Conservation (phyloP, 2,329 filamentous ascomycete species). For the Fusarium annulatum region DNA sequence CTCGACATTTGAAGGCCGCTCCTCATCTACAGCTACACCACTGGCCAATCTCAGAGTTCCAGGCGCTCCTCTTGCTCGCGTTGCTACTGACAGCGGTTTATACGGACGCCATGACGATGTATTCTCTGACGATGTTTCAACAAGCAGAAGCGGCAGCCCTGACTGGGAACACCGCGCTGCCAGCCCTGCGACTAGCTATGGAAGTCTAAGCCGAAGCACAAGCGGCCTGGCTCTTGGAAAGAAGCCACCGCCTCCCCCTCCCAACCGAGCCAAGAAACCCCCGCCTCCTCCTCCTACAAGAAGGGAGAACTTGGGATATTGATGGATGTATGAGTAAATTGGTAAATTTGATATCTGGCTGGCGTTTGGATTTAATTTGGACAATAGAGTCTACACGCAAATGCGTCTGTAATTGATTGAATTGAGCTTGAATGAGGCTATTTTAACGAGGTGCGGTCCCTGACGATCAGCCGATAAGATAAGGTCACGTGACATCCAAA, state of each 20-base stretch:
- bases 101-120: constrained; percentile 53
- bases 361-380: constrained; percentile 35
- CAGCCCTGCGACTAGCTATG: constrained; percentile 67
- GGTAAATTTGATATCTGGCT: constrained; percentile 3
- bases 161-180: constrained; percentile 61
- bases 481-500: constrained; percentile 21
- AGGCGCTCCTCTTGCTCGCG: constrained; percentile 56
- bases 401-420: constrained; percentile 34
- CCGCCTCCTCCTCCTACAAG: constrained; percentile 51
- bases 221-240: constrained; percentile 52
- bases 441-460: background rate
- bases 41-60: constrained; percentile 42
- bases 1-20: constrained; percentile 53
- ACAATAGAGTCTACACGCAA: constrained; percentile 36
- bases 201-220: constrained; percentile 62
- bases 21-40: constrained; percentile 36
- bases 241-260: constrained; percentile 66
- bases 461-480: constrained; percentile 15
- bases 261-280: constrained; percentile 58
- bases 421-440: background rate
- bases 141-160: constrained; percentile 63
- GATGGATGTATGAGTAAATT: constrained; percentile 8
- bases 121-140: constrained; percentile 63
- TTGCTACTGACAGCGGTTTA: constrained; percentile 51
- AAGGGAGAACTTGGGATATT: constrained; percentile 46